Evolutionary conservation across 371 early-diverging fungal genomes (phyloP), one percentile per base, ranked within the genome.

Genomic region (Capillidium heterosporum): DNA sequence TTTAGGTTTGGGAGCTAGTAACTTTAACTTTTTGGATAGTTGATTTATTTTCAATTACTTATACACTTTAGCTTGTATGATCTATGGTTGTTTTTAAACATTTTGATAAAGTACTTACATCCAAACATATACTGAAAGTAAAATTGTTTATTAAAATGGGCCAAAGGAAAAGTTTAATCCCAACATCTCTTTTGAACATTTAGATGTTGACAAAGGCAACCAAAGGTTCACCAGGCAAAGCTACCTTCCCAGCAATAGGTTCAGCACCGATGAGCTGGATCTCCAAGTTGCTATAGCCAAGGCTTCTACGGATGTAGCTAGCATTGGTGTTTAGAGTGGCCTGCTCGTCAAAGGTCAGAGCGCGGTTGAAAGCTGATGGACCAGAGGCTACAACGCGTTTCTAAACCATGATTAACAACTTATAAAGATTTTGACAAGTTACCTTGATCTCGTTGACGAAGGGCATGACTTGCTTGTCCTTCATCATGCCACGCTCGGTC

Each of bases 391-490:
- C 74, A 23, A 89, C 82, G 48, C 71, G 67, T 69, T 84, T 88
- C 43, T 35, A 35, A 35, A 35, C 13, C 4, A 35, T 7, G 13
- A 13, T 35, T 35, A 35, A 13, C 35, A 35, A 7, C 42, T 85
- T 80, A 61, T 82, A 78, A 26, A 90, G 75, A 92, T 91, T 89
- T 92, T 92, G 26, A 78, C 77, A 65, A 82, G 81, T 76, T 92
- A 27, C 50, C 52, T 55, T 55, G 62, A 79, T 59, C 47, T 85
- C 81, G 60, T 84, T 79, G 26, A 91, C 77, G 67, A 94, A 96
- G 23, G 95, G 92, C 90, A 93, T 92, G 27, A 80, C 79, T 66
- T 83, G 82, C 75, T 92, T 95, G 71, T 95, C 85, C 76, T 87
- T 89, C 63, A 84, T 71, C 65, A 94, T 61, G 32, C 87, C 90